Percentiles rank a stretch among this genome's conserved stretches.
These are phyloP conservation scores for Lentithecium fluviatile DNA, from an alignment of 495 filamentous ascomycete species.

Conservation along the genomic window DNA sequence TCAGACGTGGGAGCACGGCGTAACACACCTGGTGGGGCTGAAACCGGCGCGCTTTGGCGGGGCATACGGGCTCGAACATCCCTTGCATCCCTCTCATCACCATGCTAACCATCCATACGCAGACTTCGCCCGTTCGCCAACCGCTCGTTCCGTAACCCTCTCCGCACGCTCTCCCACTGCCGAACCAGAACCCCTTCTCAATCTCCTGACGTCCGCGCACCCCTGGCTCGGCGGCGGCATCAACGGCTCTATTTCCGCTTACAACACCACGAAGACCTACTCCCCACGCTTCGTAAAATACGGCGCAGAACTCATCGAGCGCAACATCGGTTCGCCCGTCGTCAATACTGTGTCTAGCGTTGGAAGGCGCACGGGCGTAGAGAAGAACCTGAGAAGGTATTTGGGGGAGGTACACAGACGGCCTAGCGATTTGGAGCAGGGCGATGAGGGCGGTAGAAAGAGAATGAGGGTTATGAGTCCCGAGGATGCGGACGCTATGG, in stretches of 20 bases:
- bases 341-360: conserved; percentile 80
- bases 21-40: no score
- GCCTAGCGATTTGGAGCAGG: conserved; percentile 44
- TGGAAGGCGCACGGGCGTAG: conserved; percentile 76
- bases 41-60: neutral
- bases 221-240: conserved; percentile 78
- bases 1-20: no score
- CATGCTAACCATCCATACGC: neutral
- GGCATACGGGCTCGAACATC: neutral
- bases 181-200: conserved; percentile 70
- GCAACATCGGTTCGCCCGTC: conserved; percentile 74
- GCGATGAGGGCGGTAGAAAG: conserved; percentile 55
- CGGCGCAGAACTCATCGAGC: conserved; percentile 81
- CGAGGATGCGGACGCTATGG: conserved; percentile 38
- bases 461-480: conserved; percentile 58
- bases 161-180: conserved; percentile 31
- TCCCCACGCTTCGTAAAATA: conserved; percentile 76
- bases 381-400: conserved; percentile 77
- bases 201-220: conserved; percentile 75
- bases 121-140: conserved; percentile 59
- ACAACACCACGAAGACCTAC: conserved; percentile 79
- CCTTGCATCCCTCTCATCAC: neutral
- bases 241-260: conserved; percentile 75
- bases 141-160: conserved; percentile 44
- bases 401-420: conserved; percentile 50